Evolutionary conservation across 352 stramenopile genomes (phyloP).

Genomic region (Nothophytophthora sp.): DNA sequence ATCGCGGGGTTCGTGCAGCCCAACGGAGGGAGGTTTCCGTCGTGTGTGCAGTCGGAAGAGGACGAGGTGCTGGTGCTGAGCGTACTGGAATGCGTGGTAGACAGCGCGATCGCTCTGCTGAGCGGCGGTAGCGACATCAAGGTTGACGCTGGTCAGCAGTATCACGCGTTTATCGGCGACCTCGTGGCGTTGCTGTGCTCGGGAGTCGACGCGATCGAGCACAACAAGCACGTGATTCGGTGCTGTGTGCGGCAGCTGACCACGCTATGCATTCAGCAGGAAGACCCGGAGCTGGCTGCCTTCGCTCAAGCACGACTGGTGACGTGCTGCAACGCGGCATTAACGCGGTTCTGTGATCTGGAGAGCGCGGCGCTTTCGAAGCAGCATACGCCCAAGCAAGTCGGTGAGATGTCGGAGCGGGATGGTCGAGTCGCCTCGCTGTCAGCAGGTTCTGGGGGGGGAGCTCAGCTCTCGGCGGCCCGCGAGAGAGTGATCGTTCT

Average conservation of each 20-base stretch:
- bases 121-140: conserved; percentile 33
- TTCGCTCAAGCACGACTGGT: conserved; percentile 61
- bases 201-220: conserved; percentile 47
- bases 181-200: conserved; percentile 64
- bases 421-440: conserved; percentile 1
- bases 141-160: conserved; percentile 26
- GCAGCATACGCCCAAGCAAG: not conserved
- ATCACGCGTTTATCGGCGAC: conserved; percentile 49
- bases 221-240: conserved; percentile 65
- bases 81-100: conserved; percentile 74
- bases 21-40: conserved; percentile 48
- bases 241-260: conserved; percentile 80
- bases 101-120: conserved; percentile 63
- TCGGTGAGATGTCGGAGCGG: conserved; percentile 5
- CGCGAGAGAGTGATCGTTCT: conserved; percentile 73
- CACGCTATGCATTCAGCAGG: conserved; percentile 68
- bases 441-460: not conserved
- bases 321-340: conserved; percentile 52
- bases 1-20: conserved; percentile 66
- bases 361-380: conserved; percentile 23
- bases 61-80: conserved; percentile 77
- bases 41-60: conserved; percentile 69
- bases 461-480: conserved; percentile 28
- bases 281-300: conserved; percentile 44
- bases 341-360: conserved; percentile 46